Base-by-base conservation (phyloP, 768 basidiomycete species). In the Scleroderma citrinum region DNA sequence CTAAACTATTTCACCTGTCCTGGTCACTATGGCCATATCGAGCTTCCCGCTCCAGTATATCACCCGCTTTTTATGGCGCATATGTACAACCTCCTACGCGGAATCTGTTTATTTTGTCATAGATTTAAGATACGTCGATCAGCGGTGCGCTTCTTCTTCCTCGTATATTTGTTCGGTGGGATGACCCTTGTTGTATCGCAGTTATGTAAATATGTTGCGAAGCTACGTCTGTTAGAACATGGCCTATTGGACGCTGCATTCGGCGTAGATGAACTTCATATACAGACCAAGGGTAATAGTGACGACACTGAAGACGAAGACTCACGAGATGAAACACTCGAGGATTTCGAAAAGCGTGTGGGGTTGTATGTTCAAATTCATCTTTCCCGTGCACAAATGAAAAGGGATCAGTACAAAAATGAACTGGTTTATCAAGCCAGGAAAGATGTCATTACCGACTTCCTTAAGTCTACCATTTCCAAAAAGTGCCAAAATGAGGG, bases 1-100 rank as follows among this genome's bases (percentile, higher is more conserved):
- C 79, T 96, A 59, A 89, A 83, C 41, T 95, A 92, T 62, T 98
- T 86, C 71, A 85, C 86, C 51, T 99, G 96, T 67, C 94, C 96
- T 2, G 96, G 96, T 16, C 96, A 99, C 68, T 99, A 87, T 69
- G 96, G 96, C 19, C 96, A 98, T 68, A 95, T 99, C 52, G 92
- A 97, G 53, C 79, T 99, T 6, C 93, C 95, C 17, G 80, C 87
- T 16, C 94, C 96, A 13, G 91, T 98, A 2, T 98, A 89, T 63
- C 95, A 99, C 61, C 96, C 96, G 0, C 71, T 99, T 34, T 99
- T 98, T 69, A 92, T 98, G 83, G 74, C 77, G 29, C 90, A 94
- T 59, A 84, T 87, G 75, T 94, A 84, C 64, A 86, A 85, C 55
- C 71, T 98, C 40, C 72, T 99, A 19, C 82, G 94, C 49, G 86